These are phyloP conservation scores for Plasmodium falciparum DNA, from an alignment of 169 alveolate species.

Conservation along the genomic window DNA sequence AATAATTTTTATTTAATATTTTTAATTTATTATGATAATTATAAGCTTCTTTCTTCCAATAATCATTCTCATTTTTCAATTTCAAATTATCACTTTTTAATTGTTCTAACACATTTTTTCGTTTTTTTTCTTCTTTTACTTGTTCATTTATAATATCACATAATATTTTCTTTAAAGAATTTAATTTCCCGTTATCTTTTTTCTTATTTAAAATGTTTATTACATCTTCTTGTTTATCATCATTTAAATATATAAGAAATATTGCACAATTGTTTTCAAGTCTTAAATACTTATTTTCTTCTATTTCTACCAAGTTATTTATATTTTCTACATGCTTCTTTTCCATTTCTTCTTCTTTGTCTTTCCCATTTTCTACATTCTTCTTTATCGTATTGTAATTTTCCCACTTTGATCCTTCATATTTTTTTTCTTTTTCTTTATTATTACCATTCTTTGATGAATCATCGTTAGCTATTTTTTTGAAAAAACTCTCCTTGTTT, in stretches of 20 bases:
- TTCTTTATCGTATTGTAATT: neutral
- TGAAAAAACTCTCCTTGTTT: conserved; percentile 27
- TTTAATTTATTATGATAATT: conserved; percentile 41
- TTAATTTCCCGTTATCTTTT: conserved; percentile 13
- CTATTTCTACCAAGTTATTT: neutral
- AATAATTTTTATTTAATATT: conserved; percentile 34
- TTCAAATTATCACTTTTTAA: conserved; percentile 11
- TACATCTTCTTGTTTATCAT: conserved; percentile 1
- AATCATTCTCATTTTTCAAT: conserved; percentile 24
- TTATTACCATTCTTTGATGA: neutral
- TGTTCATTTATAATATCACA: conserved; percentile 13
- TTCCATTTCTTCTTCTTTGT: neutral
- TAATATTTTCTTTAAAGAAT: conserved; percentile 8
- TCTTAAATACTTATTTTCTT: neutral
- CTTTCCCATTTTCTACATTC: neutral
- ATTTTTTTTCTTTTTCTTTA: no score
- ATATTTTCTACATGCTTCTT: neutral
- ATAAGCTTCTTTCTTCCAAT: conserved; percentile 53
- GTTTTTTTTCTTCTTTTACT: conserved; percentile 25
- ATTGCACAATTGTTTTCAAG: conserved; percentile 2
- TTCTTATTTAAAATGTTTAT: neutral
- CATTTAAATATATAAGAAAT: conserved; percentile 17
- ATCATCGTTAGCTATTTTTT: conserved; percentile 10
- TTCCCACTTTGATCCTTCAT: neutral
- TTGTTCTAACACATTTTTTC: conserved; percentile 7